Percentiles rank a stretch among this genome's conserved stretches.
These are phyloP conservation scores for Colletotrichum sp. DNA, from an alignment of 2,329 filamentous ascomycete genomes.

Conservation along the genomic window DNA sequence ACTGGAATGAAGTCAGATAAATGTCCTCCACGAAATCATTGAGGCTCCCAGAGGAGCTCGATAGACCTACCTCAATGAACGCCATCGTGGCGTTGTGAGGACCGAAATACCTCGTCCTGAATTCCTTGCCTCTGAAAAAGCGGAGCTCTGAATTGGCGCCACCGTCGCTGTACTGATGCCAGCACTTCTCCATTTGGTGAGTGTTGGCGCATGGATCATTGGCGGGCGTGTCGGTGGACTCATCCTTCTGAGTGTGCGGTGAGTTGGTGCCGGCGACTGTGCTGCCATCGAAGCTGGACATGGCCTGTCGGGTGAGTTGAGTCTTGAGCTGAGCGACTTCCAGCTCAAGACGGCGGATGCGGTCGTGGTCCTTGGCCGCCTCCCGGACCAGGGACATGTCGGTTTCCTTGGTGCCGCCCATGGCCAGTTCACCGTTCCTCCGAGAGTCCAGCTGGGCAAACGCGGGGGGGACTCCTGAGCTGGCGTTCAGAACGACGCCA, in stretches of 20 bases:
- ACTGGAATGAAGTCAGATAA: conserved; percentile 27
- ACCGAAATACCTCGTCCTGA: conserved; percentile 65
- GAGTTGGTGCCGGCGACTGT: conserved; percentile 52
- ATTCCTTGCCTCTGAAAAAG: conserved; percentile 64
- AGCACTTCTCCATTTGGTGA: conserved; percentile 14
- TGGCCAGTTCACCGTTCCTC: conserved; percentile 32
- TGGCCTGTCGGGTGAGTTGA: conserved; percentile 49
- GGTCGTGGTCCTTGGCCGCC: conserved; percentile 56
- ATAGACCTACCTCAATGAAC: conserved; percentile 51
- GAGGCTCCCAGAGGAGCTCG: background rate
- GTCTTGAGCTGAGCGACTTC: conserved; percentile 63
- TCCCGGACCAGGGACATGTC: conserved; percentile 39
- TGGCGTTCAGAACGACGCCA: conserved; percentile 53
- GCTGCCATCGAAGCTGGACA: conserved; percentile 54
- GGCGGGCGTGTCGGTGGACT: conserved; percentile 37
- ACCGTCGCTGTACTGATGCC: conserved; percentile 39
- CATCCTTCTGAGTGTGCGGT: conserved; percentile 51
- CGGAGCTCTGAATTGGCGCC: conserved; percentile 59
- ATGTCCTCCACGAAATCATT: background rate
- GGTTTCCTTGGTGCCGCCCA: conserved; percentile 39
- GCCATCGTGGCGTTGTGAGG: conserved; percentile 67
- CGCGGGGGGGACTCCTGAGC: conserved; percentile 49
- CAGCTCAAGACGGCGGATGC: conserved; percentile 63
- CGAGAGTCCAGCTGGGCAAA: conserved; percentile 46
- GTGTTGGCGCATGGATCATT: conserved; percentile 29